Evolutionary conservation across 176 grass and related monocot species (phyloP), one percentile per base, ranked within the genome.

Genomic region (Chloris gayana): DNA sequence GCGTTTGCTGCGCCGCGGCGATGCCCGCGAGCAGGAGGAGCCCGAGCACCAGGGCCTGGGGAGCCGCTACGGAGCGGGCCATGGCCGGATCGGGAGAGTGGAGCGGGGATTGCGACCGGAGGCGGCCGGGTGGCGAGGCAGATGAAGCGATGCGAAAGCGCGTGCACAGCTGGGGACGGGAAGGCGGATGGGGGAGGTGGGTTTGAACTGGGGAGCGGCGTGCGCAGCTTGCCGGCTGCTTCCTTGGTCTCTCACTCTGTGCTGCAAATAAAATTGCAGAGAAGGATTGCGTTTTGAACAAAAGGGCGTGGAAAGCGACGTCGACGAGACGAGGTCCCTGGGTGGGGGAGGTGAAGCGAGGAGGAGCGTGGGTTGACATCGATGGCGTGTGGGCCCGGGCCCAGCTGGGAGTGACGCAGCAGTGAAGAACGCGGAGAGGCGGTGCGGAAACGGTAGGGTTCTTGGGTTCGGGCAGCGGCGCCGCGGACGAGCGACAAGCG

Each of bases 121-220:
- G n/a, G 57, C 35, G 70, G 61, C n/a, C 33, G 67, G 9, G 61
- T n/a, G 50, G 70, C 38, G 22, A 78, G 80, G 85, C 27, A 86
- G 78, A 89, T 68, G 80, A 85, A 77, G 83, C 65, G 83, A 85
- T 77, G 53, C 72, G 85, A 92, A 96, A 92, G 78, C 87, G 87
- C 87, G 93, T 95, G 54, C 77, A 45, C 84, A 80, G 54, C 71
- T 81, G 73, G 73, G 77, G 38, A 33, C 2, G 49, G 30, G 72
- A 35, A 78, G 26, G 21, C 19, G 21, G 9, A 9, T 7, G 53
- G 21, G 22, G 35, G 68, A 13, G 63, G 80, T 65, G 83, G 69
- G 80, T 94, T 95, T 95, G 87, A 92, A 94, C 82, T 81, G 82
- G 62, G 85, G 57, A 50, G 77, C 82, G 86, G 86, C 70, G 80